Conservation (phyloP, 805 yeast species). For the Brettanomyces sp. region DNA sequence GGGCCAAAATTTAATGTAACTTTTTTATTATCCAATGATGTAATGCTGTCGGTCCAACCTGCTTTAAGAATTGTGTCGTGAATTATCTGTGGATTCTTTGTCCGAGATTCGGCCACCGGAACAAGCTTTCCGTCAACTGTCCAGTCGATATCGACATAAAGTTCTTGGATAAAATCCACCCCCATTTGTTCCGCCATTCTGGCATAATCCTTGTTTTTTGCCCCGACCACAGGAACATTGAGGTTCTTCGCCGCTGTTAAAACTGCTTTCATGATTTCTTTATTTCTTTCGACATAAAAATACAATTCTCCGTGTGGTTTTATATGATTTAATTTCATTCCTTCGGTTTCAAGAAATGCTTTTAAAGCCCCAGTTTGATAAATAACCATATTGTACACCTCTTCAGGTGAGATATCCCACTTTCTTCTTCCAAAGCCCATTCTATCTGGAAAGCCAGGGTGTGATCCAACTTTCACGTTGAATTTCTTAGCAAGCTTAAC, state of each 20-base stretch:
- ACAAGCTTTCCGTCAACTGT: slow-evolving; percentile 23
- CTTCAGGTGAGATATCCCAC: slow-evolving; percentile 28
- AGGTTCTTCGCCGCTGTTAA: slow-evolving; percentile 27
- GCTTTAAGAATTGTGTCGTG: slow-evolving; percentile 20
- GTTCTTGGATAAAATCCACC: slow-evolving; percentile 28
- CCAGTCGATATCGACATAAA: slow-evolving; percentile 29
- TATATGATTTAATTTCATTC: slow-evolving; percentile 24
- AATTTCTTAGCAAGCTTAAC: slow-evolving; percentile 26
- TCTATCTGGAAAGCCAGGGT: slow-evolving; percentile 31
- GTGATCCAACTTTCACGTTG: slow-evolving; percentile 29
- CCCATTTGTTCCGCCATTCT: slow-evolving; percentile 23
- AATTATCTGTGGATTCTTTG: slow-evolving; percentile 20
- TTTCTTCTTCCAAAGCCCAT: slow-evolving; percentile 32
- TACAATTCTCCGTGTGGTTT: slow-evolving; percentile 33
- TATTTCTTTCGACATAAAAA: slow-evolving; percentile 27
- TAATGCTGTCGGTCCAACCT: slow-evolving; percentile 18
- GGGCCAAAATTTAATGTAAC: slow-evolving; percentile 21
- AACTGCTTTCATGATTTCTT: slow-evolving; percentile 27
- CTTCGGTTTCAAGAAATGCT: slow-evolving; percentile 28
- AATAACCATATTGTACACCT: slow-evolving; percentile 26
- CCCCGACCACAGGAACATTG: slow-evolving; percentile 29
- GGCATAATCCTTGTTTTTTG: slow-evolving; percentile 24
- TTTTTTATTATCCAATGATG: slow-evolving; percentile 15
- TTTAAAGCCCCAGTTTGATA: slow-evolving; percentile 32
- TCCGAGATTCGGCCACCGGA: slow-evolving; percentile 20